Conservation (phyloP, 2,329 filamentous ascomycete genomes). For the Sporothrix sp. region DNA sequence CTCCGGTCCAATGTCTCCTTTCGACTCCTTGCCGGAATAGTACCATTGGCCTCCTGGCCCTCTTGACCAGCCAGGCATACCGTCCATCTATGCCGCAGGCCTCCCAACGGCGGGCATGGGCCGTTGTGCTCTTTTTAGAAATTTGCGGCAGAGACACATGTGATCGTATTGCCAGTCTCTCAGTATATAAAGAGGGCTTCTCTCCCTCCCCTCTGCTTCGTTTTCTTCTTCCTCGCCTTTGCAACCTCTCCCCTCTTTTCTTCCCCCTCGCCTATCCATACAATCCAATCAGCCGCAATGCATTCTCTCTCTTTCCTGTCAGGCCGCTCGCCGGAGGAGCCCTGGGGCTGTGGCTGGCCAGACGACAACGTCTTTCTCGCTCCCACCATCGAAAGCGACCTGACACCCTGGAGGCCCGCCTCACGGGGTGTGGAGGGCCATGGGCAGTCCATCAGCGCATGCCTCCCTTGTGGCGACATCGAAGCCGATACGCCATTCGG, state of each 20-base stretch:
- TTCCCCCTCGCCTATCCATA: background rate
- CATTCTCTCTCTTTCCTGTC: background rate
- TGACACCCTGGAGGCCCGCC: background rate
- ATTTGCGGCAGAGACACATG: background rate
- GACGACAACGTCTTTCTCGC: background rate
- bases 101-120: background rate
- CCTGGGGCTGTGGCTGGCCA: background rate
- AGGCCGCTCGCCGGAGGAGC: background rate
- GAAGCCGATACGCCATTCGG: background rate
- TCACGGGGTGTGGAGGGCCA: background rate
- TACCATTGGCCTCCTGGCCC: background rate
- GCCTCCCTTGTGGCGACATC: background rate
- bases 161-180: background rate
- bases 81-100: background rate
- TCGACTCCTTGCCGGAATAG: background rate
- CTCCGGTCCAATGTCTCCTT: background rate
- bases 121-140: background rate
- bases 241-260: background rate
- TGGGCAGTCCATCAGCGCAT: background rate
- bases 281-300: background rate
- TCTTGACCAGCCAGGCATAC: background rate
- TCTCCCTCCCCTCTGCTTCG: background rate
- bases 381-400: background rate
- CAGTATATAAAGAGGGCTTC: background rate
- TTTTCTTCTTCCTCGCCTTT: background rate